A percentile compares a stretch with the other conserved stretches of the same genome.
Conservation (phyloP, 2,329 filamentous ascomycete species). For the Fusarium hostae region DNA sequence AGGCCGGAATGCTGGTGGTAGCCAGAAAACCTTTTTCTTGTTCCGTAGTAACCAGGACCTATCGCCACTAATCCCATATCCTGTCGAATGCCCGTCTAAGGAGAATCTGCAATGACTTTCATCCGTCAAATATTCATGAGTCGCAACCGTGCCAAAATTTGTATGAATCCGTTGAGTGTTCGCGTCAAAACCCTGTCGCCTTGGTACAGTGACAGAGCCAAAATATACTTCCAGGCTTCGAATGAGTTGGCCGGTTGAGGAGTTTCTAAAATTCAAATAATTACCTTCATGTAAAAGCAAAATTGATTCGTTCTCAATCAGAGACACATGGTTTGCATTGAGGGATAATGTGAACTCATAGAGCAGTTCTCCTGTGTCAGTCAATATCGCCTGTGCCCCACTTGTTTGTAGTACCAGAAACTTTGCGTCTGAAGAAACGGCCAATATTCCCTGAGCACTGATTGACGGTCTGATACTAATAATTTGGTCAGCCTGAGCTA, state of each 20-base stretch:
- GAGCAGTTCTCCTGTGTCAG: not conserved
- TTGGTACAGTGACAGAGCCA: not conserved
- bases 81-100: accelerated
- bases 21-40: not conserved
- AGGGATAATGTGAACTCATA: not conserved
- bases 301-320: not conserved
- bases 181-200: not conserved
- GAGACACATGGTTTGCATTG: not conserved
- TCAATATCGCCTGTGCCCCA: not conserved
- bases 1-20: not conserved
- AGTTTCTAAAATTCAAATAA: not conserved
- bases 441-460: not conserved
- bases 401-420: not conserved
- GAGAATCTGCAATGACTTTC: accelerated
- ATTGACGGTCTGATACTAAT: not conserved
- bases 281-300: not conserved
- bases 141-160: not conserved
- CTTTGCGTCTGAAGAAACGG: not conserved
- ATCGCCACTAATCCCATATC: not conserved
- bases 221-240: not conserved
- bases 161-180: not conserved
- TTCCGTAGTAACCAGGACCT: not conserved
- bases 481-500: not conserved
- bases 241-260: not conserved
- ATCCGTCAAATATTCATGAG: no score